These are phyloP conservation scores for Corylus avellana DNA, from an alignment of 306 rosid genomes.

Conservation along the genomic window DNA sequence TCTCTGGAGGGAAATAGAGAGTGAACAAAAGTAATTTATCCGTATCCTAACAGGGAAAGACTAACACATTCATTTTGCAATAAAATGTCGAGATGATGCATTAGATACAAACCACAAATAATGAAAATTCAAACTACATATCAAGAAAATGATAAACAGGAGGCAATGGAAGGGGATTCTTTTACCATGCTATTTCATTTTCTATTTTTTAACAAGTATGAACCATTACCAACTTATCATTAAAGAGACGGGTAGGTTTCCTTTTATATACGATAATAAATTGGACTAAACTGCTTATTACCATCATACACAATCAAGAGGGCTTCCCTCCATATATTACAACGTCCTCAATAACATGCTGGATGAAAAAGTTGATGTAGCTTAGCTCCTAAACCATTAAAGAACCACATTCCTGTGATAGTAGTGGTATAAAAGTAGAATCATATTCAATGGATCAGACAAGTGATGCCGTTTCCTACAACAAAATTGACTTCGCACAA, in stretches of 20 bases:
- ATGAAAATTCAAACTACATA: background rate
- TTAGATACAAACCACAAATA: background rate
- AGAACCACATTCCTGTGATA: background rate
- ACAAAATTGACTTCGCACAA: background rate
- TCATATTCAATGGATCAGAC: background rate
- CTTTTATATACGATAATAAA: too few species aligned
- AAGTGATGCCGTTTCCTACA: background rate
- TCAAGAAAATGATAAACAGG: background rate
- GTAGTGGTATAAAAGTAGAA: background rate
- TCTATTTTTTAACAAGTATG: background rate
- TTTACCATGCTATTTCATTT: background rate
- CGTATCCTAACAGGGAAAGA: background rate
- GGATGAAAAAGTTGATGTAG: background rate
- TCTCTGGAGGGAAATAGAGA: constrained; percentile 59
- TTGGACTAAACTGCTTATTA: background rate
- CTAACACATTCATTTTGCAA: background rate
- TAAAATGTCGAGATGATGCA: background rate
- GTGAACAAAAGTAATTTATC: constrained; percentile 20
- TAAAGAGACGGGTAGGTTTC: background rate
- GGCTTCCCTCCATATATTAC: background rate
- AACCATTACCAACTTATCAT: background rate
- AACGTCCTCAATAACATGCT: background rate
- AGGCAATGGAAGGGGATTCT: background rate
- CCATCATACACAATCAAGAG: background rate
- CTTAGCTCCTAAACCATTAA: constrained; percentile 3